A percentile compares a stretch with the other conserved stretches of the same genome.
Evolutionary conservation across 2,329 filamentous ascomycete species (phyloP).

Genomic region (Verticillium nonalfalfae): DNA sequence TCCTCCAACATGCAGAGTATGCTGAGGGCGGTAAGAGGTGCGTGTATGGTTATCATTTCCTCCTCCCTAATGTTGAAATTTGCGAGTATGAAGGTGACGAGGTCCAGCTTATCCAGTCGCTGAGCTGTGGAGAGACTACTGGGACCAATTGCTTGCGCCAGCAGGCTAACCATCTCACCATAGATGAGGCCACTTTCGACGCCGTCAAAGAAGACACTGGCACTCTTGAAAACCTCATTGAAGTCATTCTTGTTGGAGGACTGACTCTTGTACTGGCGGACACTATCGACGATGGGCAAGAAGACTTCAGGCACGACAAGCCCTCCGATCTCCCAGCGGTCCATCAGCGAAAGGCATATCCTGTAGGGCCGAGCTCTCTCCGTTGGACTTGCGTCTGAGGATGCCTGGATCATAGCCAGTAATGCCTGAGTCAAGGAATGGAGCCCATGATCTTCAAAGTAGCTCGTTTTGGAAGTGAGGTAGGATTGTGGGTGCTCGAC

Average conservation of each 20-base stretch:
- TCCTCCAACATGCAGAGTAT: conserved; percentile 56
- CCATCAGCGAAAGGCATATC: conserved; percentile 93
- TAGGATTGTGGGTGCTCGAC: conserved; percentile 36
- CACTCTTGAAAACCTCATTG: conserved; percentile 82
- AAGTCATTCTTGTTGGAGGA: conserved; percentile 65
- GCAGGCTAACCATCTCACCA: conserved; percentile 66
- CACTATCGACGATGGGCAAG: conserved; percentile 74
- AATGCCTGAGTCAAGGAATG: conserved; percentile 68
- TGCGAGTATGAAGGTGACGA: conserved; percentile 74
- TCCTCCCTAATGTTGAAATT: conserved; percentile 95
- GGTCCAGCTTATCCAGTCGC: conserved; percentile 56
- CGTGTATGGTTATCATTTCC: conserved; percentile 86
- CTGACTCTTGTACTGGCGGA: conserved; percentile 64
- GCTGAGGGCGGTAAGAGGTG: conserved; percentile 68
- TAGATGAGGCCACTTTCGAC: conserved; percentile 94
- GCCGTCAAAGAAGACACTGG: conserved; percentile 93
- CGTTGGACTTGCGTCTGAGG: conserved; percentile 41
- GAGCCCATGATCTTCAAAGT: conserved; percentile 78
- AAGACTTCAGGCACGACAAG: conserved; percentile 85
- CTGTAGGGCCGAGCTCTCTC: conserved; percentile 82
- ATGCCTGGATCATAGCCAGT: conserved; percentile 64
- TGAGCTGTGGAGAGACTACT: conserved; percentile 35
- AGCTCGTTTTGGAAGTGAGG: conserved; percentile 59
- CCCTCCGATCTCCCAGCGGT: conserved; percentile 94
- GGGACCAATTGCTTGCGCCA: conserved; percentile 52